These are phyloP conservation scores for Cutaneotrichosporon sp. DNA, from an alignment of 1,284 basidiomycete genomes.

Conservation along the genomic window DNA sequence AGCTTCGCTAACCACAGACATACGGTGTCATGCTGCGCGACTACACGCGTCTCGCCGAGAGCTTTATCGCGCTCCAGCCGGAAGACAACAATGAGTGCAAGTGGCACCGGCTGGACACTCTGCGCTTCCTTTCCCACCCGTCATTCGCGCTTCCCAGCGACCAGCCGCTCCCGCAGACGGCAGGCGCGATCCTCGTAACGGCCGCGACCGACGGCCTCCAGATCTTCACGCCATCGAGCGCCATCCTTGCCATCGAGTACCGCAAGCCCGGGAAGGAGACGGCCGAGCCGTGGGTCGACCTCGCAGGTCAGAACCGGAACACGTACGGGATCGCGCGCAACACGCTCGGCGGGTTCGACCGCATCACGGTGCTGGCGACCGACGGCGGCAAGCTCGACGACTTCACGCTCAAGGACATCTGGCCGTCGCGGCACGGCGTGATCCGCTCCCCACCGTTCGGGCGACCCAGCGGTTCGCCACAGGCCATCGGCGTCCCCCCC, in stretches of 20 bases:
- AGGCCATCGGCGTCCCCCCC: slow-evolving; percentile 1
- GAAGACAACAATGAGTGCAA: slow-evolving; percentile 15
- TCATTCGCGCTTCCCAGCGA: slow-evolving; percentile 12
- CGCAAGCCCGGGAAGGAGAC: slow-evolving; percentile 19
- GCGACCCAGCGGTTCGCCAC: neutral
- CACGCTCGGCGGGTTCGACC: slow-evolving; percentile 69
- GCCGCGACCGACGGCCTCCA: slow-evolving; percentile 6
- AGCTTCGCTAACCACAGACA: neutral
- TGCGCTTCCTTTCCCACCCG: slow-evolving; percentile 10
- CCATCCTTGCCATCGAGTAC: slow-evolving; percentile 15
- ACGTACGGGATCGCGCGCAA: slow-evolving; percentile 1
- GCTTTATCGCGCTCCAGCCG: slow-evolving; percentile 15
- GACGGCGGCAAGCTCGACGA: slow-evolving; percentile 97
- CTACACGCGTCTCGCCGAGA: slow-evolving; percentile 17
- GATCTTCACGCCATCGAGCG: slow-evolving; percentile 7
- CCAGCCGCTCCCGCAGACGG: neutral
- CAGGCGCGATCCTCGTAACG: slow-evolving; percentile 11
- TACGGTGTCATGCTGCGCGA: slow-evolving; percentile 20
- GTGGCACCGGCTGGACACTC: slow-evolving; percentile 16
- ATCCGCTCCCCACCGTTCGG: slow-evolving; percentile 11
- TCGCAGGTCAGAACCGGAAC: neutral
- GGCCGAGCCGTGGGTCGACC: slow-evolving; percentile 12
- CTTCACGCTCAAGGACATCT: slow-evolving; percentile 84
- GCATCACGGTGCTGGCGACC: slow-evolving; percentile 99
- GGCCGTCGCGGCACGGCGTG: neutral